Conservation (phyloP, 306 rosid species). For the Morella rubra region DNA sequence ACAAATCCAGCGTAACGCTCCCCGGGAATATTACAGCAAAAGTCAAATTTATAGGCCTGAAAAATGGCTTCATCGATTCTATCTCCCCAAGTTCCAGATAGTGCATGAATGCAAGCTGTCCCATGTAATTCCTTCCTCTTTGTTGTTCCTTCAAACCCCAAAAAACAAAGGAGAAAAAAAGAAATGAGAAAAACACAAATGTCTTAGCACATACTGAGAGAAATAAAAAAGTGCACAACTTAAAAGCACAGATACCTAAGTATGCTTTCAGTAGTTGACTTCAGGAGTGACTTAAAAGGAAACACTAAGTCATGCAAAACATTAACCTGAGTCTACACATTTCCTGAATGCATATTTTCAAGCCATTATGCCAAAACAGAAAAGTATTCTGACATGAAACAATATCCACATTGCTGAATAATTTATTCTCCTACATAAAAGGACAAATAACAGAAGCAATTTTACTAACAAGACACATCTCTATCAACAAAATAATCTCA, state of each 20-base stretch:
- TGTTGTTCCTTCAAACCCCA: conserved; percentile 68
- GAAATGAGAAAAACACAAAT: conserved; percentile 15
- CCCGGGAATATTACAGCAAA: conserved; percentile 52
- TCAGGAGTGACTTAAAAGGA: neutral
- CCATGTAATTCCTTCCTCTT: conserved; percentile 95
- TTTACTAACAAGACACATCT: neutral
- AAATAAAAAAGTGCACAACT: neutral
- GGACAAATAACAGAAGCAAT: neutral
- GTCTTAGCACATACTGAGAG: conserved; percentile 13
- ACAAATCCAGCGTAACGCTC: conserved; percentile 66
- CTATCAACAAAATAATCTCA: too few relatives aligned
- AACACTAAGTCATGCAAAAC: neutral
- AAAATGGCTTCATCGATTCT: conserved; percentile 49
- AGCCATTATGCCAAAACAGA: neutral
- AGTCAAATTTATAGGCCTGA: conserved; percentile 74
- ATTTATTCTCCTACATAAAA: neutral
- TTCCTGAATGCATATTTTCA: neutral
- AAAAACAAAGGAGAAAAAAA: conserved; percentile 18
- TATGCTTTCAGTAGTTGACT: neutral
- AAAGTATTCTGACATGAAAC: neutral
- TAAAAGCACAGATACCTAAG: neutral
- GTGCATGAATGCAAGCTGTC: conserved; percentile 44
- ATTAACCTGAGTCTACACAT: neutral
- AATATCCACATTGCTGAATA: conserved; percentile 6
- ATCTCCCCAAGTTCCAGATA: conserved; percentile 75